Base-by-base conservation (phyloP, 108 stramenopile species). In the Nitzschia sp. region DNA sequence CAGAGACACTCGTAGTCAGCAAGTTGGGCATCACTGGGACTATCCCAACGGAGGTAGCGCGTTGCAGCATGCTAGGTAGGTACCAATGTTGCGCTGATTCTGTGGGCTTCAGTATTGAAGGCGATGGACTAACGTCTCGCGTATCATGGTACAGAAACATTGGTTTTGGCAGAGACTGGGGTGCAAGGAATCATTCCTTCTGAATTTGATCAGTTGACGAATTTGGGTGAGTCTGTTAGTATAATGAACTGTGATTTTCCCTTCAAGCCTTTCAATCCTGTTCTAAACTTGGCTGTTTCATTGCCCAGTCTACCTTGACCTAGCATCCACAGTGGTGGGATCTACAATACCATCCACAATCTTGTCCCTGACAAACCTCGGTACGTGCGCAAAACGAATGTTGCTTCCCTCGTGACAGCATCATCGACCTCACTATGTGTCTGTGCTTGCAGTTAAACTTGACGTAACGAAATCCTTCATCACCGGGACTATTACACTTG, bases 221-320 rank as follows among this genome's bases (percentile, higher is more conserved):
- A 53, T 53, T n/a, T 53, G 18, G 19, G 51, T 53, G 19, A 42
- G 38, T 42, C 38, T 24, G 13, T 13, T 9, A 9, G 38, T 42
- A 6, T 13, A 9, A 6, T 6, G 38, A n/a, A 17, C 6, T 24
- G 8, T 6, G 51, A 17, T 6, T 17, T 24, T 6, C 5, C 21
- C 18, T 6, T 17, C 6, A 53, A 24, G 38, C 6, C 38, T 42
- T 6, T n/a, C 5, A 17, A 24, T 53, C 51, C 5, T 53, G 13
- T 53, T 53, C 21, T 19, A 4, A 8, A 24, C 4, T 6, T n/a
- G 13, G 5, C 24, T 6, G 19, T 53, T 53, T n/a, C 24, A n/a
- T 53, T 53, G 51, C 51, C 24, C 19, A 53, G 51, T 24, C 13
- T 53, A 53, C 51, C 6, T 53, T 6, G 51, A 53, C 51, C n/a